Evolutionary conservation across 2,329 filamentous ascomycete genomes (phyloP).

Genomic region (Aspergillus flavus): DNA sequence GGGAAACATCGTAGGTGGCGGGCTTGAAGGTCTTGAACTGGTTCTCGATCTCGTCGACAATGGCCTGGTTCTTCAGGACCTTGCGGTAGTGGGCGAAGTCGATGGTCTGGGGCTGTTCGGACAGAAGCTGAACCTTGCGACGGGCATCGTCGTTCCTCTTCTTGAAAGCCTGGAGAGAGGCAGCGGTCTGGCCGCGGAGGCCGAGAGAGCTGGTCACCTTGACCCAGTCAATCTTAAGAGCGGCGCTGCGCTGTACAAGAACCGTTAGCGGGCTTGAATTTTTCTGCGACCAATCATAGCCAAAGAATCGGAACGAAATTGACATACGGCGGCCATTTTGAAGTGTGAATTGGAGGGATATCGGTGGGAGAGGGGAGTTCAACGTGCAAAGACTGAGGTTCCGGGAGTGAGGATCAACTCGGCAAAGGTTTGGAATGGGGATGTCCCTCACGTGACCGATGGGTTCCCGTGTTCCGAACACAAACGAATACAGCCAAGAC

Average conservation of each 20-base stretch:
- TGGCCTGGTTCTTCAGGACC: constrained; percentile 90
- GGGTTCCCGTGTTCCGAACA: constrained; percentile 31
- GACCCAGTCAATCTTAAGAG: constrained; percentile 98
- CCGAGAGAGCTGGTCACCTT: constrained; percentile 93
- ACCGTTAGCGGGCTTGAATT: constrained; percentile 25
- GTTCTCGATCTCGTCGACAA: constrained; percentile 97
- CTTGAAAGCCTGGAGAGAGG: constrained; percentile 94
- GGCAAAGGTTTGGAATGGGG: constrained; percentile 42
- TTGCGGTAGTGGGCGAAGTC: constrained; percentile 94
- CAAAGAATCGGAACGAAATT: constrained; percentile 1
- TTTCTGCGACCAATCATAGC: background rate
- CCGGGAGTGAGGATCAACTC: constrained; percentile 39
- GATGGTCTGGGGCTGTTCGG: constrained; percentile 80
- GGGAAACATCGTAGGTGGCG: constrained; percentile 83
- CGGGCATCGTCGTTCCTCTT: constrained; percentile 99
- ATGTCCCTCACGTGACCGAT: constrained; percentile 32
- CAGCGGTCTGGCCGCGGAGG: constrained; percentile 90
- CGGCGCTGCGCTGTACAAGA: constrained; percentile 80
- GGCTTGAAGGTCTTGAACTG: constrained; percentile 92
- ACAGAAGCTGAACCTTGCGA: constrained; percentile 84
- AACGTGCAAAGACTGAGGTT: constrained; percentile 39
- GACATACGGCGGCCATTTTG: constrained; percentile 49
- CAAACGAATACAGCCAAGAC: constrained; percentile 14
- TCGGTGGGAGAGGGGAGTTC: constrained; percentile 34
- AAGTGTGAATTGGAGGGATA: constrained; percentile 29